Percentiles rank a stretch among this genome's conserved stretches.
These are phyloP conservation scores for Chalara sp. DNA, from an alignment of 2,329 filamentous ascomycete species.

Conservation along the genomic window DNA sequence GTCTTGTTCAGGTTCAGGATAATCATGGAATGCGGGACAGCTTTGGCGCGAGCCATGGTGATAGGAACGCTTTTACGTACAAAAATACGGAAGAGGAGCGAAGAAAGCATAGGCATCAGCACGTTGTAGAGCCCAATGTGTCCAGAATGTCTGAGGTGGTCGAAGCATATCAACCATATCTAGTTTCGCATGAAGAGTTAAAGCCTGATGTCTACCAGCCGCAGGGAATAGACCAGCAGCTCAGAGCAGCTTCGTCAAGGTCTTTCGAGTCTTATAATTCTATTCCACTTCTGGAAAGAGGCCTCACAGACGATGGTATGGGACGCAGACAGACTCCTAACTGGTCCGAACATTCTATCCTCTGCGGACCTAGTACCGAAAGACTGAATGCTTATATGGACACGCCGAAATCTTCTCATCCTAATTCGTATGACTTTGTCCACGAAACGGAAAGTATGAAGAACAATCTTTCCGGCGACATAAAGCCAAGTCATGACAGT, in stretches of 20 bases:
- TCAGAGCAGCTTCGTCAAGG: slow-evolving; percentile 46
- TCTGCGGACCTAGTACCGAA: slow-evolving; percentile 41
- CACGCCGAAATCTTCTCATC: slow-evolving; percentile 26
- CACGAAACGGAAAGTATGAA: slow-evolving; percentile 44
- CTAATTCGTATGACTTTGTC: slow-evolving; percentile 46
- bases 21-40: slow-evolving; percentile 15
- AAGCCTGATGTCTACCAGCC: slow-evolving; percentile 25
- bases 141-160: slow-evolving; percentile 25
- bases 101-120: slow-evolving; percentile 38
- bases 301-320: slow-evolving; percentile 43
- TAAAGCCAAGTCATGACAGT: slow-evolving; percentile 14
- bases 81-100: slow-evolving; percentile 32
- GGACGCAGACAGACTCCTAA: slow-evolving; percentile 35
- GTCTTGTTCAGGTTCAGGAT: not conserved
- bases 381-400: slow-evolving; percentile 14
- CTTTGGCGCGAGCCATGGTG: slow-evolving; percentile 19
- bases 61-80: slow-evolving; percentile 16
- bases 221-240: slow-evolving; percentile 10
- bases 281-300: slow-evolving; percentile 68
- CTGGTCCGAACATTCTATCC: slow-evolving; percentile 50
- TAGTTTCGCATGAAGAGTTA: slow-evolving; percentile 11
- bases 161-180: slow-evolving; percentile 10
- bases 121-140: slow-evolving; percentile 36
- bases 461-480: slow-evolving; percentile 13
- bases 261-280: slow-evolving; percentile 73